Base-by-base conservation (phyloP, 176 grass and related monocot genomes). In the Oryza officinalis region DNA sequence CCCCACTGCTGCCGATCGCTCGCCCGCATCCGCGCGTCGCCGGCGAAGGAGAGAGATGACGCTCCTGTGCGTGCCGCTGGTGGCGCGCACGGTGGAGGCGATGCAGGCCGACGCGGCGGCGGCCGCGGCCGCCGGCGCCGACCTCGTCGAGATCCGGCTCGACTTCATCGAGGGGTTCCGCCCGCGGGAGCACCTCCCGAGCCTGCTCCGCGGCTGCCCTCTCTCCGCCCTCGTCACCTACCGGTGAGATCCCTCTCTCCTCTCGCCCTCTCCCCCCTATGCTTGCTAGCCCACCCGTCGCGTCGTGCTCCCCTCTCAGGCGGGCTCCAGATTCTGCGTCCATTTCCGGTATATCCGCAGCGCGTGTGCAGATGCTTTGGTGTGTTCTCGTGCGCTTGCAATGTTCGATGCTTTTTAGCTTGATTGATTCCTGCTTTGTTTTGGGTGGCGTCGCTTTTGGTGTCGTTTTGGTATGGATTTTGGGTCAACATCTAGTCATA, bases 121-220 rank as follows among this genome's bases (percentile, higher is more conserved):
- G 9, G 93, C 96, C 8, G 91, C 87, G 65, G 78, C 85, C 80
- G 22, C 71, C 14, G 91, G 89, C 33, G 91, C 77, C 47, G 96
- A 98, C 82, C 72, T 95, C 54, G 96, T 98, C 65, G 93, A 98
- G 93, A 90, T 98, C 74, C 93, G 96, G 50, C 74, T 98, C 22
- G 96, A 98, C 80, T 89, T 91, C 80, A 88, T 98, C 57, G 74
- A 79, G 50, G 69, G 72, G 69, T 95, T 95, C 80, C 83, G 83
- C 44, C 88, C 93, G 49, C 70, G 73, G 27, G 86, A 84, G 43
- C 85, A 98, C 77, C 91, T 98, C 41, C 84, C 79, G 13, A 74
- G 46, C 46, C 85, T 98, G 67, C 84, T 98, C 83, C 80, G 85
- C 11, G 50, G 76, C 74, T 87, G 96, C 49, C 70, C 91, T 10